A percentile compares a stretch with the other conserved stretches of the same genome.
Evolutionary conservation across 2,329 filamentous ascomycete genomes (phyloP).

Genomic region (Karstenula rhodostoma): DNA sequence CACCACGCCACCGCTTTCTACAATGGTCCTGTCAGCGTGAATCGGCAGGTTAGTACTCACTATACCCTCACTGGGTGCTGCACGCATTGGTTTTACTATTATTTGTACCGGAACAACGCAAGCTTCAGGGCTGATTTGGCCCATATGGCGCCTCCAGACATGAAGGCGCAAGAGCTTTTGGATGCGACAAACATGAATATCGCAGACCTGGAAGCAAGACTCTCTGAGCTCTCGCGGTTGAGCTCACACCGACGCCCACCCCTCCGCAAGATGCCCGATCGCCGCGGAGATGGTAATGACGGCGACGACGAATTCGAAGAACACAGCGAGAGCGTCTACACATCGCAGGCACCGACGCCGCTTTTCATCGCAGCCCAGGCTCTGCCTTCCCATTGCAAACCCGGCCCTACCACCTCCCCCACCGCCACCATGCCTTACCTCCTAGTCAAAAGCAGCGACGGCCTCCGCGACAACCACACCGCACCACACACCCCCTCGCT

Average conservation of each 20-base stretch:
- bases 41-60: neutral
- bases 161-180: neutral
- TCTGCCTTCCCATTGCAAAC: neutral
- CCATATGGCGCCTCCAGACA: neutral
- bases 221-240: neutral
- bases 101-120: neutral
- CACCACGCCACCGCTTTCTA: neutral
- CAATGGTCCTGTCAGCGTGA: neutral
- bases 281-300: neutral
- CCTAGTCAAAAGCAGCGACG: conserved; percentile 1
- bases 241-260: neutral
- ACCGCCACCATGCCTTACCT: neutral
- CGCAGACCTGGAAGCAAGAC: neutral
- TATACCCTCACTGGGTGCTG: neutral
- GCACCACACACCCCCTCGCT: neutral
- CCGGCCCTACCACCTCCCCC: neutral
- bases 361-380: neutral
- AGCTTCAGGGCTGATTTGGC: neutral
- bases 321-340: neutral
- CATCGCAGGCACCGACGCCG: neutral
- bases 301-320: neutral
- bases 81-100: neutral
- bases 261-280: neutral
- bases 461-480: neutral
- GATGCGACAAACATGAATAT: neutral